Conservation (phyloP, 169 alveolate genomes). For the Plasmodium cynomolgi region DNA sequence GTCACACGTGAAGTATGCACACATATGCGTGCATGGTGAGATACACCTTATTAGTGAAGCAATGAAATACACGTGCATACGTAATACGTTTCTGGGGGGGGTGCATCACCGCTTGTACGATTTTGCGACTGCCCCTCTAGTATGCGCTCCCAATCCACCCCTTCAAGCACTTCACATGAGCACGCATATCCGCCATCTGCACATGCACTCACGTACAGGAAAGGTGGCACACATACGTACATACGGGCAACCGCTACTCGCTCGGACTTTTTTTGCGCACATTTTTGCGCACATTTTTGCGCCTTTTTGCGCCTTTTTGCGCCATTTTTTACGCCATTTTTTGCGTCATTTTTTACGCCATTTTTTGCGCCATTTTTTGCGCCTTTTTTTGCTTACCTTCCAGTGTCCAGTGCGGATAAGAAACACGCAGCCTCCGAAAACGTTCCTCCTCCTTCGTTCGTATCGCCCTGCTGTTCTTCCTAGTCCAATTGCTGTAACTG, state of each 20-base stretch:
- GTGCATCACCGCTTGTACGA: neutral
- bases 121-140: neutral
- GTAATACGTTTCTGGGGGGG: neutral
- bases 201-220: neutral
- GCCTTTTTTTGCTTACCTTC: constrained; percentile 35
- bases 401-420: neutral
- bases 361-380: neutral
- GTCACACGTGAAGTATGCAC: neutral
- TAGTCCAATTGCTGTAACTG: neutral
- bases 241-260: neutral
- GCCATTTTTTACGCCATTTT: too few relatives aligned
- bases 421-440: neutral
- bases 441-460: neutral
- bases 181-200: neutral
- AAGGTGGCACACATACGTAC: neutral
- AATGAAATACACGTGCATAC: neutral
- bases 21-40: neutral
- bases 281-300: too few relatives aligned
- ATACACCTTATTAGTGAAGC: neutral
- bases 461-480: constrained; percentile 11
- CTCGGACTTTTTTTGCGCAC: neutral
- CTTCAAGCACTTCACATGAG: neutral
- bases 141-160: neutral
- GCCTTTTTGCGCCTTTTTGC: too few relatives aligned
- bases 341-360: neutral